These are phyloP conservation scores for Vitis hybrid DNA, from an alignment of 177 flowering plant species.

Conservation along the genomic window DNA sequence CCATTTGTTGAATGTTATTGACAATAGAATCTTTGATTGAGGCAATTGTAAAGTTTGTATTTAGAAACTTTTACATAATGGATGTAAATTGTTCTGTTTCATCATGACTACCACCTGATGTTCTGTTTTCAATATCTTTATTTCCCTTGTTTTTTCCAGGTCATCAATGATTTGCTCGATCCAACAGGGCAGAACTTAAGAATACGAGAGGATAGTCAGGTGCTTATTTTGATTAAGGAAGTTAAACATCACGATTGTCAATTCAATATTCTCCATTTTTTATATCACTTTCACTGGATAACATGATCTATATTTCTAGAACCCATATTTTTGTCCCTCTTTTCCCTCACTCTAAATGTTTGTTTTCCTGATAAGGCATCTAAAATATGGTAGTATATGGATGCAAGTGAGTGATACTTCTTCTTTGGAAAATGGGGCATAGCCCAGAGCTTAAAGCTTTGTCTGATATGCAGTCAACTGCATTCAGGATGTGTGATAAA, in stretches of 20 bases:
- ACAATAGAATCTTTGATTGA: not conserved
- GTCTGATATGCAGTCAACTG: no score
- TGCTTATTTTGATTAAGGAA: slow-evolving; percentile 17
- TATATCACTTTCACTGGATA: no score
- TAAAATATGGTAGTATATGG: no score
- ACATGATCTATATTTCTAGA: no score
- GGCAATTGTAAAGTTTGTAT: no score
- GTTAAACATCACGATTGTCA: not conserved
- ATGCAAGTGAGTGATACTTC: no score
- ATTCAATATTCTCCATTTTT: not conserved
- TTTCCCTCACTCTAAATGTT: no score
- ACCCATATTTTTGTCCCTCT: no score
- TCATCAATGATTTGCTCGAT: slow-evolving; percentile 89
- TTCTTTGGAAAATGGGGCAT: no score
- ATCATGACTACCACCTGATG: not conserved
- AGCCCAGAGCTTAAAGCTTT: no score
- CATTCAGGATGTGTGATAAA: no score
- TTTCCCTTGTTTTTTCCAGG: slow-evolving; percentile 40
- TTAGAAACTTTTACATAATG: not conserved
- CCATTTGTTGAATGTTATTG: not conserved
- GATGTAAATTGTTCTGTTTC: not conserved
- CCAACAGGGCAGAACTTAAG: slow-evolving; percentile 84
- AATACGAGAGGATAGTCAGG: slow-evolving; percentile 89
- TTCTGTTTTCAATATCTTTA: not conserved
- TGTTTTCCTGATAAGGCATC: no score